phyloP scores from a whole-genome alignment of 371 early-diverging fungal species.

The Rhizopus delemar region DNA sequence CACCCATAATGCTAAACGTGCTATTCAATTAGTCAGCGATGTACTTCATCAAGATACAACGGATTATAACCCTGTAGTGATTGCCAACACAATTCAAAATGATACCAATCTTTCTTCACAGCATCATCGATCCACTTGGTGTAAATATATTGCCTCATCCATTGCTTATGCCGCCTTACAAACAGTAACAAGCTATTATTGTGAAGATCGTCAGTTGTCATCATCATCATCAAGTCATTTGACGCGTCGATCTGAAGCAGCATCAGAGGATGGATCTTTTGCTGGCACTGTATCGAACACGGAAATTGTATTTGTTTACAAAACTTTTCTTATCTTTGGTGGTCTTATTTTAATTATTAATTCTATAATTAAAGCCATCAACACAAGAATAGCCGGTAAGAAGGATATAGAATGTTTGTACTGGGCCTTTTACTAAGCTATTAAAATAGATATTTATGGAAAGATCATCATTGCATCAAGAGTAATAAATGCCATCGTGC shows the following conservation, averaged over 20 bases:
- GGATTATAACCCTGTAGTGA: slow-evolving; percentile 10
- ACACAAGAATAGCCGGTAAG: slow-evolving; percentile 46
- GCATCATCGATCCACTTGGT: slow-evolving; percentile 5
- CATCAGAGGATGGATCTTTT: slow-evolving; percentile 19
- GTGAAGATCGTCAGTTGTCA: slow-evolving; percentile 2
- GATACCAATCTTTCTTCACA: background rate
- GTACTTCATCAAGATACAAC: background rate
- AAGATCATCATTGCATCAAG: slow-evolving; percentile 47
- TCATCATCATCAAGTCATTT: slow-evolving; percentile 5
- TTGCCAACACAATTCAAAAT: slow-evolving; percentile 3
- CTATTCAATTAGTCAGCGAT: slow-evolving; percentile 6
- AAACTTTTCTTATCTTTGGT: slow-evolving; percentile 50
- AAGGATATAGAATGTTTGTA: no score
- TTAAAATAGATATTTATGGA: slow-evolving; percentile 40
- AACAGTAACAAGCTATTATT: background rate
- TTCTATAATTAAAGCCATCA: slow-evolving; percentile 50
- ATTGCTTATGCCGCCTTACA: slow-evolving; percentile 3
- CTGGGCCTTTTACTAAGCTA: no score
- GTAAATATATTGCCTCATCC: slow-evolving; percentile 9
- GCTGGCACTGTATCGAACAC: slow-evolving; percentile 8
- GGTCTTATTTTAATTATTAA: slow-evolving; percentile 48
- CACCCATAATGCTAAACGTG: slow-evolving; percentile 11
- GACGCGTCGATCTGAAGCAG: slow-evolving; percentile 19
- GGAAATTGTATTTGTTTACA: slow-evolving; percentile 49
- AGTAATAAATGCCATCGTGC: slow-evolving; percentile 40